Conservation (phyloP, 768 basidiomycete species). For the Collybiopsis luxurians region DNA sequence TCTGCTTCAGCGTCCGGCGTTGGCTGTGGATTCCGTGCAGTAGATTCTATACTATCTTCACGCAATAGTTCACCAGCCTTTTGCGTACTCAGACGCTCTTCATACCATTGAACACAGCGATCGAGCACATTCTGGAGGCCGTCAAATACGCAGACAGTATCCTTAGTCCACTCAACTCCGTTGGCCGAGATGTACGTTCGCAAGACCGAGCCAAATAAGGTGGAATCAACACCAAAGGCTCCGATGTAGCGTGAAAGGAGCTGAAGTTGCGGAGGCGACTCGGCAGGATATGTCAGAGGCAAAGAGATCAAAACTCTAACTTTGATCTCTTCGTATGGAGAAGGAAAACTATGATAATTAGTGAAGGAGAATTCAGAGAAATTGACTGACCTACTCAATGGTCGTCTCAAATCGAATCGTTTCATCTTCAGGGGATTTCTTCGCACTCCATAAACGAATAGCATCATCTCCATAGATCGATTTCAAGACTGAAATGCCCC, state of each 20-base stretch:
- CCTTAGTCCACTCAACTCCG: conserved; percentile 76
- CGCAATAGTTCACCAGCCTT: conserved; percentile 41
- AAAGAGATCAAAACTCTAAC: conserved; percentile 59
- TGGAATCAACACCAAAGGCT: conserved; percentile 69
- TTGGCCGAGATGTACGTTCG: conserved; percentile 77
- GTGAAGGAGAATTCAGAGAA: neutral
- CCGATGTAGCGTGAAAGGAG: conserved; percentile 84
- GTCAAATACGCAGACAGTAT: conserved; percentile 82
- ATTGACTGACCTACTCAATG: conserved; percentile 51
- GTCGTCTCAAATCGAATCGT: conserved; percentile 64
- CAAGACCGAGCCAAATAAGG: conserved; percentile 73
- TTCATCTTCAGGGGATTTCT: conserved; percentile 19
- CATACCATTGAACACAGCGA: conserved; percentile 66
- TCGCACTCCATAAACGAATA: conserved; percentile 62
- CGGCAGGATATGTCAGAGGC: conserved; percentile 57
- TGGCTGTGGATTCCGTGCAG: no score
- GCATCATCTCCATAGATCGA: conserved; percentile 78
- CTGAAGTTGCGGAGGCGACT: conserved; percentile 77
- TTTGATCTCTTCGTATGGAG: conserved; percentile 49
- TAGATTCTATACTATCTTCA: no score
- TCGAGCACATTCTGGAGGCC: conserved; percentile 78
- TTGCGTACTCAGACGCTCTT: conserved; percentile 56
- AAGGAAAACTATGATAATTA: conserved; percentile 46
- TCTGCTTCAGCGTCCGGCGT: no score
- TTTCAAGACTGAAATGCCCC: conserved; percentile 60